Evolutionary conservation across 164 flowering plant genomes (phyloP), one percentile per base, ranked within the genome.

Genomic region (Tetracentron sinense): DNA sequence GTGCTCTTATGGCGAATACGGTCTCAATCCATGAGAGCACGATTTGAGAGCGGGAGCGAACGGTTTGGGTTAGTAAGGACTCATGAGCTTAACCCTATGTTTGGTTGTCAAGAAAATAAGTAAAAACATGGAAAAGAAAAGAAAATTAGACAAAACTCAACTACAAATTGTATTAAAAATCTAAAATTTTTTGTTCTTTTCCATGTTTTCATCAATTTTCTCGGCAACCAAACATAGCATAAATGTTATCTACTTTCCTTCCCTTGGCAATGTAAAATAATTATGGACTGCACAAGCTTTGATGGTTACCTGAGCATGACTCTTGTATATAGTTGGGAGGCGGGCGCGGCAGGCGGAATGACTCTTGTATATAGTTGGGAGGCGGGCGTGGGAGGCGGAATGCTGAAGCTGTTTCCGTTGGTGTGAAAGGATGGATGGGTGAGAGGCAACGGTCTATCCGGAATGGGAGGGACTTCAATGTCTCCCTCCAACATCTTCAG

Each of bases 401-500:
- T 63, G 54, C 77, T 82, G 75, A 85, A 89, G n/a, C 71, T 70
- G 48, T 65, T 76, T 16, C 81, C 72, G 4, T 70, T 71, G 6
- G 54, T 63, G 16, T 35, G 61, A 51, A 67, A 61, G 0, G 82
- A 77, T 28, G 80, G 81, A 51, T 84, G 86, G 29, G 73, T 81
- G 6, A 82, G 72, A 25, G 92, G 89, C 54, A 74, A 47, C 21
- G 93, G 96, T 65, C 97, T 65, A 63, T 91, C 94, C 0, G 91
- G 90, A 54, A 91, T 77, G 2, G 70, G 46, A 29, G 97, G 96
- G 63, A 91, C 83, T 66, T 89, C 97, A n/a, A 83, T 77, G 63
- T 91, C 94, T 15, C 96, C 97, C 71, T 91, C 94, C 66, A 91
- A 72, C 96, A 91, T 91, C 76, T 78, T 87, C 54, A 89, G 58